These are phyloP conservation scores for Agastache rugosa DNA, from an alignment of 257 asterid species.

Conservation along the genomic window DNA sequence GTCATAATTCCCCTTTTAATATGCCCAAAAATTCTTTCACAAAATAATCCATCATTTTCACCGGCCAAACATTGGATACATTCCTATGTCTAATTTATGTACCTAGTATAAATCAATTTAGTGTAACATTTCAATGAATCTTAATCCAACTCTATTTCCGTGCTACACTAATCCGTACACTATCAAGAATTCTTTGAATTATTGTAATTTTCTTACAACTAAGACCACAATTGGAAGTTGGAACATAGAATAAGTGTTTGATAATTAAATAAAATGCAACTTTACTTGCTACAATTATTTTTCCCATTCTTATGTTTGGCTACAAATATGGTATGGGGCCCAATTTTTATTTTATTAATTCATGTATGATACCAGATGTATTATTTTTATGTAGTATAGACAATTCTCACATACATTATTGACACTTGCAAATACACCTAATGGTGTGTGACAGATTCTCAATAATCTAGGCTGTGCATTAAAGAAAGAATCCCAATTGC, in stretches of 20 bases:
- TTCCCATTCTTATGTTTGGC: not conserved
- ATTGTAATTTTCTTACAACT: not conserved
- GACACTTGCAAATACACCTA: constrained; percentile 37
- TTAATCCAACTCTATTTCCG: not conserved
- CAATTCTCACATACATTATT: constrained; percentile 31
- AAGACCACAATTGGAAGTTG: not conserved
- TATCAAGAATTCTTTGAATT: not conserved
- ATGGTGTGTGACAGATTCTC: constrained; percentile 31
- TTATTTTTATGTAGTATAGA: not conserved
- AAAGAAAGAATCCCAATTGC: constrained; percentile 27
- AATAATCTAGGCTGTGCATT: constrained; percentile 19
- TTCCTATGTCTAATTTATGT: not conserved
- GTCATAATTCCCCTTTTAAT: not conserved
- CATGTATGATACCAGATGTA: not conserved
- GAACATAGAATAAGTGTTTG: not conserved
- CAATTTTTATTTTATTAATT: not conserved
- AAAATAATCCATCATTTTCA: not conserved
- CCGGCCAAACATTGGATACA: constrained; percentile 8
- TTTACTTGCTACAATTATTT: not conserved
- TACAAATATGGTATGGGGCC: not conserved
- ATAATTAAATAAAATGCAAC: not conserved
- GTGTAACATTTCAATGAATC: constrained; percentile 4
- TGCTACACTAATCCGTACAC: not conserved
- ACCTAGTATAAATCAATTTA: not conserved
- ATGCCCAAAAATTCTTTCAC: not conserved